phyloP scores from a whole-genome alignment of 805 yeast species.

The Candida yuanshanica region DNA sequence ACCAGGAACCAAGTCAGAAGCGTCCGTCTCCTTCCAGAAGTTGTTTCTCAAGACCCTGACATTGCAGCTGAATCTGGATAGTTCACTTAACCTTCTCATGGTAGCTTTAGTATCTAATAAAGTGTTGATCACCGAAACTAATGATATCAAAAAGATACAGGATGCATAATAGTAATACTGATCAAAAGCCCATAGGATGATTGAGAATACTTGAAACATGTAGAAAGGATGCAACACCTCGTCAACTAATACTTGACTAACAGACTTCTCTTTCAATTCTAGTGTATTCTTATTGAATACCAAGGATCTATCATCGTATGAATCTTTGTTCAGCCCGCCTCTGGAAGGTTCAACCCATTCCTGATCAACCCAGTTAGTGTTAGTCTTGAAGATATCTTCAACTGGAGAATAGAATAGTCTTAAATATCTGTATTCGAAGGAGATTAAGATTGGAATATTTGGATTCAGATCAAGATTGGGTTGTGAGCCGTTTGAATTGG shows the following conservation, averaged over 20 bases:
- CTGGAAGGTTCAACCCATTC: conserved; percentile 64
- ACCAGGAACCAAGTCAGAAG: conserved; percentile 88
- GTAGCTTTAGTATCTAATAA: conserved; percentile 81
- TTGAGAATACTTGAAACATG: conserved; percentile 89
- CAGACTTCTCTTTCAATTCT: conserved; percentile 68
- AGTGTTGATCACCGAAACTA: conserved; percentile 73
- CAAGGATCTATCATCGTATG: conserved; percentile 58
- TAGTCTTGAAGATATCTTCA: conserved; percentile 79
- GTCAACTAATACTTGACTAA: conserved; percentile 60
- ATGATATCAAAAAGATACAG: conserved; percentile 84
- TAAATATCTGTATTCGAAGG: conserved; percentile 79
- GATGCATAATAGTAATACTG: conserved; percentile 90
- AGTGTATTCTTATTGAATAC: conserved; percentile 79
- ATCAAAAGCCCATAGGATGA: conserved; percentile 87
- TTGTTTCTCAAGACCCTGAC: conserved; percentile 89
- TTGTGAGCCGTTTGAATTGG: conserved; percentile 12
- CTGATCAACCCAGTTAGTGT: conserved; percentile 80
- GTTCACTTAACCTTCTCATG: conserved; percentile 61
- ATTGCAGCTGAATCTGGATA: conserved; percentile 71
- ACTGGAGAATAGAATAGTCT: conserved; percentile 78
- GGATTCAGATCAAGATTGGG: conserved; percentile 27
- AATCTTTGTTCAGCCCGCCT: conserved; percentile 63
- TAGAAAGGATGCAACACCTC: conserved; percentile 95
- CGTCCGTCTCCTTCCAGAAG: conserved; percentile 79
- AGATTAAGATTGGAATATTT: conserved; percentile 58